phyloP scores from a whole-genome alignment of 495 filamentous ascomycete species.

The Daldinia decipiens region DNA sequence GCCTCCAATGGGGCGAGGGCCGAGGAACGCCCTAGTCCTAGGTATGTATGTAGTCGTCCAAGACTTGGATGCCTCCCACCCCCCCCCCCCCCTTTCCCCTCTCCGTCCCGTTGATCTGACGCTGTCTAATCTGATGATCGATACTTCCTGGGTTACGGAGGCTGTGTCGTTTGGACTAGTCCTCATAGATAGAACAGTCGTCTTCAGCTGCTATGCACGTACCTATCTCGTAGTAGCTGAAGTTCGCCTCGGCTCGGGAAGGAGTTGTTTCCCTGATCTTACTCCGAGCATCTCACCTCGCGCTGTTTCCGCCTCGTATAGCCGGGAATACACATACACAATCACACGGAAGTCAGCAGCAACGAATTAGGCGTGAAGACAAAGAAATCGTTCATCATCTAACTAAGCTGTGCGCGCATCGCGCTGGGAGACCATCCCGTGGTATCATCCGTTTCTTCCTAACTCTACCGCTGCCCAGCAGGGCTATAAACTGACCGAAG shows the following conservation, averaged over 20 bases:
- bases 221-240: background rate
- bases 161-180: constrained; percentile 1
- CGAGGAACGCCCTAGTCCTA: constrained; percentile 10
- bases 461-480: constrained; percentile 45
- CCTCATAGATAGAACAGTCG: background rate
- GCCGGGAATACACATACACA: background rate
- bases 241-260: background rate
- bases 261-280: constrained; percentile 3
- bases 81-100: background rate
- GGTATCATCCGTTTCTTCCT: constrained; percentile 35
- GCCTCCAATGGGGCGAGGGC: constrained; percentile 23
- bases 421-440: constrained; percentile 42
- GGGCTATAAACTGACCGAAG: constrained; percentile 28
- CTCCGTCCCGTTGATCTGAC: background rate
- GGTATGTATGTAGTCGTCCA: too few relatives aligned
- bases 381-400: constrained; percentile 39
- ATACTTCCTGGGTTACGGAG: background rate
- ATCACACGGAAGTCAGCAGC: background rate
- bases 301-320: background rate
- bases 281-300: background rate
- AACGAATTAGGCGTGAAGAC: background rate
- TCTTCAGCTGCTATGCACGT: background rate
- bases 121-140: constrained; percentile 25
- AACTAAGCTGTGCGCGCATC: constrained; percentile 40
- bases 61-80: background rate